Evolutionary conservation across 2,329 filamentous ascomycete genomes (phyloP), one percentile per base, ranked within the genome.

Genomic region (Phoma sp.): DNA sequence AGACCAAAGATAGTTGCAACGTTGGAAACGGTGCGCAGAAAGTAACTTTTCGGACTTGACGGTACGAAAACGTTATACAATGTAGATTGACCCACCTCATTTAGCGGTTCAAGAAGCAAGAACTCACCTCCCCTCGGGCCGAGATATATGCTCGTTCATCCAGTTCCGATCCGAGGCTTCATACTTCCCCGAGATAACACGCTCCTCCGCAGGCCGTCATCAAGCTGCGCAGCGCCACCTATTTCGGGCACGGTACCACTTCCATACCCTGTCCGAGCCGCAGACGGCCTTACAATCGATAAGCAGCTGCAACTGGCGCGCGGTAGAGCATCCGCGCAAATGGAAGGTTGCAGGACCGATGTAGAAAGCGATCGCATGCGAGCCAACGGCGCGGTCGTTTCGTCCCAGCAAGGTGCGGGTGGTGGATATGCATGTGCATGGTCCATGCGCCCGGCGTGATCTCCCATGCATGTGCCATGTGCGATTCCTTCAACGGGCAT

Each of bases 401-500:
- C 36, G 22, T 27, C 5, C 23, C 43, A 46, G 35, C 35, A 35
- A 35, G 45, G 32, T n/a, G 45, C 37, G 42, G 37, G 23, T 8
- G 29, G 32, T 41, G 45, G n/a, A 29, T 45, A 36, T 49, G 45
- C 45, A 55, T 49, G 37, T 45, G 35, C 23, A 30, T 30, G 47
- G 41, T 27, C 42, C 52, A 8, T 41, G 47, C 46, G 30, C 35
- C 10, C 36, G 24, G 40, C 33, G 41, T 42, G 52, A 55, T 55
- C 46, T 46, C 42, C 52, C 46, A 36, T 50, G 52, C 52, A 55
- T 37, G 37, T 54, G 40, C 52, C 44, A 47, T 47, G 49, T 43
- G 44, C 50, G 24, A 11, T 38, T 47, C 22, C 46, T 46, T 50
- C 52, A 41, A 36, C 23, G 42, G 47, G 24, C 46, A 33, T 50